Percentiles rank a stretch among this genome's conserved stretches.
phyloP scores from a whole-genome alignment of 208 protist genomes.

The Wallacemonas sp. region DNA sequence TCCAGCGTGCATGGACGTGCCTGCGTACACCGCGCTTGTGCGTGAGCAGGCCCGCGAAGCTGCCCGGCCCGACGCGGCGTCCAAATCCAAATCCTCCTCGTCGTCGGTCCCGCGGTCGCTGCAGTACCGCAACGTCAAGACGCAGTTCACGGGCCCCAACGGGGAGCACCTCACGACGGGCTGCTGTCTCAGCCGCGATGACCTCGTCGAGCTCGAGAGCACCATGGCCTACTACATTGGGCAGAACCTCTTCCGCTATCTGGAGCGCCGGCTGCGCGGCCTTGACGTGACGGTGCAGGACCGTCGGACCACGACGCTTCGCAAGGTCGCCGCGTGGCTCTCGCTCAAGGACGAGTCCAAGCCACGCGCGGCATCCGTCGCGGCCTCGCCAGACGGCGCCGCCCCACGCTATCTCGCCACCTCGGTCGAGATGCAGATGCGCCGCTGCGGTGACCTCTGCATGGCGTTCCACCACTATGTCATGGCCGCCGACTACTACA shows the following conservation, averaged over 20 bases:
- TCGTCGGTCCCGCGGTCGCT: slow-evolving; percentile 11
- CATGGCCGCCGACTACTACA: slow-evolving; percentile 58
- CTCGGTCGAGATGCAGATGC: slow-evolving; percentile 86
- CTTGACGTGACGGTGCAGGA: slow-evolving; percentile 70
- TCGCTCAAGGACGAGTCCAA: slow-evolving; percentile 68
- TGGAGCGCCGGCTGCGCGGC: slow-evolving; percentile 66
- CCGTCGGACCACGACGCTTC: slow-evolving; percentile 72
- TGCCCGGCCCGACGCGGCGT: slow-evolving; percentile 10
- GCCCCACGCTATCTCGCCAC: slow-evolving; percentile 47
- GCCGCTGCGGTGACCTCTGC: slow-evolving; percentile 68
- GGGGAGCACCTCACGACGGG: slow-evolving; percentile 43
- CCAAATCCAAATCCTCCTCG: neutral
- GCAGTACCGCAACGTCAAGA: neutral
- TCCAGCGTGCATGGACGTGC: slow-evolving; percentile 60
- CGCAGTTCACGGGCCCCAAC: neutral
- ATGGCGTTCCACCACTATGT: slow-evolving; percentile 69
- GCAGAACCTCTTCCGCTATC: slow-evolving; percentile 63
- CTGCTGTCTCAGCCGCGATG: slow-evolving; percentile 72
- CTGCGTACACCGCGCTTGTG: slow-evolving; percentile 31
- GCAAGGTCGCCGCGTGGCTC: slow-evolving; percentile 85
- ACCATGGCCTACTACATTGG: slow-evolving; percentile 78
- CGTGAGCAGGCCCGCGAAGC: slow-evolving; percentile 18
- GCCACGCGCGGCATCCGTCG: slow-evolving; percentile 31
- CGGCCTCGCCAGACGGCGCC: slow-evolving; percentile 12
- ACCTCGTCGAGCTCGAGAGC: slow-evolving; percentile 54